phyloP scores from a whole-genome alignment of 192 early-diverging fungal species.

The Coemansia sp. region DNA sequence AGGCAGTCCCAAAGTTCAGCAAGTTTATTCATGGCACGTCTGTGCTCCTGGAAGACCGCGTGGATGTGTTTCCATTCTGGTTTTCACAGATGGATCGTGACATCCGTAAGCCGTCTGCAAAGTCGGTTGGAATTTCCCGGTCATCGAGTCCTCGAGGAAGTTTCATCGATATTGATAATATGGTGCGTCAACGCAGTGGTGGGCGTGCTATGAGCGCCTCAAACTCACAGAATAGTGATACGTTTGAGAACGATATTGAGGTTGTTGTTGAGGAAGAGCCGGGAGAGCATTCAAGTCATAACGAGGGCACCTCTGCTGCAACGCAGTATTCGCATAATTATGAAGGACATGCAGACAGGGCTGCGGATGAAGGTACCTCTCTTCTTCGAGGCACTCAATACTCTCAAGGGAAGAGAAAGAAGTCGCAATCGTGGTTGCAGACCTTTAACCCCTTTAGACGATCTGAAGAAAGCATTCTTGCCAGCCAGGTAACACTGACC shows the following conservation, averaged over 20 bases:
- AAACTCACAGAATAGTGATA: constrained; percentile 28
- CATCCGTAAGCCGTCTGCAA: constrained; percentile 79
- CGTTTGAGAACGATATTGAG: constrained; percentile 34
- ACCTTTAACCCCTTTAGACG: constrained; percentile 34
- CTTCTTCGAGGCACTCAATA: constrained; percentile 19
- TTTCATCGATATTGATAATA: constrained; percentile 34
- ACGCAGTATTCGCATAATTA: constrained; percentile 33
- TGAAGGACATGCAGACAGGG: constrained; percentile 6
- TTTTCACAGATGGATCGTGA: constrained; percentile 91
- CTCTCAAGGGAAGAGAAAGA: neutral
- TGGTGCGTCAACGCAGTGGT: constrained; percentile 25
- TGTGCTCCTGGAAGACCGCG: constrained; percentile 77
- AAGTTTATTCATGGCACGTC: constrained; percentile 97
- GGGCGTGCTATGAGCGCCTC: constrained; percentile 15
- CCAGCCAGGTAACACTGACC: constrained; percentile 6
- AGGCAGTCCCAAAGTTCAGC: constrained; percentile 95
- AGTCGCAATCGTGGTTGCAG: constrained; percentile 27
- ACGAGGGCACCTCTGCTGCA: constrained; percentile 14
- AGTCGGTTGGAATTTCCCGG: constrained; percentile 55
- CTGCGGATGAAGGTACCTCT: constrained; percentile 26
- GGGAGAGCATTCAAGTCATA: constrained; percentile 41
- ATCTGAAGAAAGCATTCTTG: neutral
- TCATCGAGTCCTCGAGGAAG: constrained; percentile 46
- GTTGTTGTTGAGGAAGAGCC: constrained; percentile 41
- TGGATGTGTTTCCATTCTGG: constrained; percentile 92